Base-by-base conservation (phyloP, 176 grass and related monocot genomes). In the Saccharum spontaneum region DNA sequence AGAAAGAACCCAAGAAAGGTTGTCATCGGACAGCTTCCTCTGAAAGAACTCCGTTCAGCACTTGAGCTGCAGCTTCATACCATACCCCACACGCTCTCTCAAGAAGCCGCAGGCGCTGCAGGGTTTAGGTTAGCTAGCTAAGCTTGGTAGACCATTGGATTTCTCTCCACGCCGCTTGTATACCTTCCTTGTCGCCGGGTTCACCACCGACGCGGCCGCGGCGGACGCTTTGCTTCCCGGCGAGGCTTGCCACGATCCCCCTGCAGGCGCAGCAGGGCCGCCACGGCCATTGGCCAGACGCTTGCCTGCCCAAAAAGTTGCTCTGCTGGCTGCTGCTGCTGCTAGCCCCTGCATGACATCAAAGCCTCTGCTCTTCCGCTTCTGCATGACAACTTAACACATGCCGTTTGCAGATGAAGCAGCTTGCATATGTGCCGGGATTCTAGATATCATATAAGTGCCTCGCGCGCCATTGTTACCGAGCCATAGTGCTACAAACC, bases 181-280 rank as follows among this genome's bases (percentile, higher is more conserved):
- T 98, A 88, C 93, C 87, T 98, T 95, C 62, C 95, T 98, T 98
- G 79, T 74, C 49, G 30, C 69, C 61, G 87, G 73, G 87, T 80
- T 89, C 67, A 82, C 75, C 82, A 59, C 84, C 73, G 85, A 54
- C 59, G 76, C 76, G 62, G 49, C 79, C 52, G 66, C 61, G 40
- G 69, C 65, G 71, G 62, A 78, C 46, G 76, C 90, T 94, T 94
- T 94, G 90, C 92, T 92, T 94, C 69, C 82, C 64, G 78, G 71
- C 66, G 54, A 84, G 82, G 82, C 85, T 73, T 90, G 44, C 79
- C 41, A 7, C 23, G 71, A 86, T 89, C 61, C 65, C 31, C 59
- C 14, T 67, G 18, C 64, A 49, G 7, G 8, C 8, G 31, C 16
- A 45, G 2, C 37, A 78, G 34, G 12, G 54, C 8, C 0, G 57